Conservation (phyloP, 2,329 filamentous ascomycete species). For the Gliomastix tumulicola region DNA sequence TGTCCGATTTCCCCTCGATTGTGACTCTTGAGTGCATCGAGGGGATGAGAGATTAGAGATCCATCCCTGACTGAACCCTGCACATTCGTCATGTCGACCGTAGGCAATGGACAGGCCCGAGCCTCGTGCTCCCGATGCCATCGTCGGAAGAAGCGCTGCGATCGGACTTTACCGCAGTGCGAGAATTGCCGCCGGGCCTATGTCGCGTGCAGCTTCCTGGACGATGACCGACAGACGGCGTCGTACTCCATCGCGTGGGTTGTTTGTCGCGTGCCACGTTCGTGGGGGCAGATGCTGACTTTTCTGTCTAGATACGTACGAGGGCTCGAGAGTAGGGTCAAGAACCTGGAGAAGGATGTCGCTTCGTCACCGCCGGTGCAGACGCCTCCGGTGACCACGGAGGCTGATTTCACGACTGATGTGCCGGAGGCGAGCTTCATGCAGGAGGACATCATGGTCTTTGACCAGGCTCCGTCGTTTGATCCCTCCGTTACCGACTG, state of each 20-base stretch:
- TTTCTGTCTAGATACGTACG: constrained; percentile 17
- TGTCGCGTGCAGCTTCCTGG: constrained; percentile 30
- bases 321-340: constrained; percentile 17
- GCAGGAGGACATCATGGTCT: too few relatives aligned
- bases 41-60: too few relatives aligned
- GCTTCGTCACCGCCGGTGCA: constrained; percentile 1
- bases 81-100: neutral
- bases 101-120: constrained; percentile 6
- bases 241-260: constrained; percentile 32
- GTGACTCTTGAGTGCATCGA: too few relatives aligned
- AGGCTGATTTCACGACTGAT: too few relatives aligned
- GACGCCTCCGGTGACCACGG: too few relatives aligned
- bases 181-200: constrained; percentile 26
- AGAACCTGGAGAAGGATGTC: constrained; percentile 10
- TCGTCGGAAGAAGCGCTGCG: constrained; percentile 33
- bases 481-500: too few relatives aligned
- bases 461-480: too few relatives aligned
- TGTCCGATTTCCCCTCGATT: too few relatives aligned
- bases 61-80: too few relatives aligned
- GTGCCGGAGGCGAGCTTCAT: too few relatives aligned
- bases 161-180: constrained; percentile 27
- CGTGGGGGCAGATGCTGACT: neutral
- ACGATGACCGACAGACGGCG: constrained; percentile 26
- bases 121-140: constrained; percentile 30
- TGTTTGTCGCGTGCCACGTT: neutral